Percentiles rank a stretch among this genome's conserved stretches.
Conservation (phyloP, 31 red algal species). For the Odonthalia washingtoniensis region DNA sequence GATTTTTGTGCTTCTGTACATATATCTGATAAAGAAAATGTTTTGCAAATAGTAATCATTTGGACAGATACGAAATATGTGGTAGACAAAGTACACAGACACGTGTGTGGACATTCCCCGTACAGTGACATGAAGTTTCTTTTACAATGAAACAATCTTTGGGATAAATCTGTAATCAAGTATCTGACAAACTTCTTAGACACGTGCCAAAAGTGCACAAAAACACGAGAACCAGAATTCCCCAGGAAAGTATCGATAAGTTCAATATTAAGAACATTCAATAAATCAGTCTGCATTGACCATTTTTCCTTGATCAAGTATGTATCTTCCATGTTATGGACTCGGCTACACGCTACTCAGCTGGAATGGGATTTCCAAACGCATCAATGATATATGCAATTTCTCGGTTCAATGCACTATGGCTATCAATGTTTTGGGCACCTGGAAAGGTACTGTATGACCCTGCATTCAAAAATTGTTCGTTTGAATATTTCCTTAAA, state of each 20-base stretch:
- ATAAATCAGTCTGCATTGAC: slow-evolving; percentile 20
- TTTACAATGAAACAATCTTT: neutral
- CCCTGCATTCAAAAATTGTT: neutral
- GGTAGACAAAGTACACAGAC: no score
- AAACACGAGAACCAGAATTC: neutral
- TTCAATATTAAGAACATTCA: slow-evolving; percentile 1
- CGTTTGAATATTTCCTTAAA: neutral
- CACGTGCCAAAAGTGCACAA: neutral
- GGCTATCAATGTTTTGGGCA: slow-evolving; percentile 35
- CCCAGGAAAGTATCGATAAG: slow-evolving; percentile 34
- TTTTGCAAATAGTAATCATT: neutral
- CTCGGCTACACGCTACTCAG: slow-evolving; percentile 1
- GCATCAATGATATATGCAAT: neutral
- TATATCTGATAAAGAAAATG: neutral
- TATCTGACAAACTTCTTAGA: slow-evolving; percentile 5
- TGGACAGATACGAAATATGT: neutral
- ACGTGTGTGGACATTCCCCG: neutral
- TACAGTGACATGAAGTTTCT: slow-evolving; percentile 24
- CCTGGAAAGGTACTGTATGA: slow-evolving; percentile 1
- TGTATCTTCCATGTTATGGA: slow-evolving; percentile 37
- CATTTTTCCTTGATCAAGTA: slow-evolving; percentile 25
- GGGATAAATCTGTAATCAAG: neutral
- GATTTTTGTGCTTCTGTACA: neutral
- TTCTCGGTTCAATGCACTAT: neutral
- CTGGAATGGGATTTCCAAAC: neutral